These are phyloP conservation scores for Pseudogymnoascus sp. DNA, from an alignment of 2,329 filamentous ascomycete genomes.

Conservation along the genomic window DNA sequence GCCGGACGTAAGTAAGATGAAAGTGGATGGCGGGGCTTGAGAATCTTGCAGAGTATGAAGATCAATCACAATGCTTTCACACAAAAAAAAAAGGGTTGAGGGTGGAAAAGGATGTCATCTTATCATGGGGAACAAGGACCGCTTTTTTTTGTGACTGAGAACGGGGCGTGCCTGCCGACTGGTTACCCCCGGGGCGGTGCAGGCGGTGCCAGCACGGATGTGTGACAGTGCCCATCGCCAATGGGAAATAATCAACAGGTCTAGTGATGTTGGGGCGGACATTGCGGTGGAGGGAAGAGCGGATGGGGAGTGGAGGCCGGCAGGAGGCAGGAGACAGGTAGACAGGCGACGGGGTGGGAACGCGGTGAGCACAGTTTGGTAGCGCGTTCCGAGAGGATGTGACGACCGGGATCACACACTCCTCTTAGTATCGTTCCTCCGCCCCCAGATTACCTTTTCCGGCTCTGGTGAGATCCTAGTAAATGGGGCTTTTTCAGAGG, in stretches of 20 bases:
- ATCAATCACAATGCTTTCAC: neutral
- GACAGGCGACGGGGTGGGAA: neutral
- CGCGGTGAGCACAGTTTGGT: neutral
- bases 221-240: constrained; percentile 6
- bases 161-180: neutral
- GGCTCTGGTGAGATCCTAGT: constrained; percentile 7
- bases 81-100: constrained; percentile 5
- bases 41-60: neutral
- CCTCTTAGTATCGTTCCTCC: constrained; percentile 7
- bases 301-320: constrained; percentile 7
- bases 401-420: constrained; percentile 3
- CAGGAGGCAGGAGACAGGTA: constrained; percentile 2
- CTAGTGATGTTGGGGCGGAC: constrained; percentile 6
- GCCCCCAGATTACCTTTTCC: constrained; percentile 7
- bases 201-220: constrained; percentile 1
- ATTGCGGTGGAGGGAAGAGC: constrained; percentile 3
- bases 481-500: neutral
- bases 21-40: neutral
- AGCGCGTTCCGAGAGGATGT: neutral
- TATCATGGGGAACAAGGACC: neutral
- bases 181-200: constrained; percentile 1
- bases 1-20: neutral
- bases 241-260: constrained; percentile 6
- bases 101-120: constrained; percentile 6
- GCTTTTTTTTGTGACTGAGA: constrained; percentile 7